Evolutionary conservation across 2,329 filamentous ascomycete species (phyloP).

Genomic region (Fusarium palustre): DNA sequence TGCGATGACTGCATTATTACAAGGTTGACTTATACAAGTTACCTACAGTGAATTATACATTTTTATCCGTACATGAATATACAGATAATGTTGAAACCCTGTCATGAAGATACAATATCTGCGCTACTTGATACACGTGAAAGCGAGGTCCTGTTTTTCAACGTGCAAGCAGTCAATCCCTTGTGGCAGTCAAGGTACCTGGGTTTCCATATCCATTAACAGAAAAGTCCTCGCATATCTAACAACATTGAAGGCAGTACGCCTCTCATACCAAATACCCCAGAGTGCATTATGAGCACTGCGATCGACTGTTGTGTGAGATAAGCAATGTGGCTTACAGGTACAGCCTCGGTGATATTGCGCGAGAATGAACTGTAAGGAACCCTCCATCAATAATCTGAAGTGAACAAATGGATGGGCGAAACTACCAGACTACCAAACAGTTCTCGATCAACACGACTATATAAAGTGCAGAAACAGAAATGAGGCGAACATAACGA

Average conservation of each 20-base stretch:
- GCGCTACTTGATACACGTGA: not conserved
- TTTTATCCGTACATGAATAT: not conserved
- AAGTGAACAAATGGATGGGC: not conserved
- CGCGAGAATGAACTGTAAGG: not conserved
- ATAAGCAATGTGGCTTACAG: slow-evolving; percentile 13
- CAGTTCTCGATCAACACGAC: not conserved
- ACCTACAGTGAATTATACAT: slow-evolving; percentile 4
- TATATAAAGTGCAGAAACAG: slow-evolving; percentile 8
- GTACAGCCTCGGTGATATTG: not conserved
- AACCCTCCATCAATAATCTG: not conserved
- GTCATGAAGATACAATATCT: not conserved
- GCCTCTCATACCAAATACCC: not conserved
- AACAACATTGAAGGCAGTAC: not conserved
- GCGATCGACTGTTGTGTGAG: not conserved
- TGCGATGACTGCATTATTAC: slow-evolving; percentile 3
- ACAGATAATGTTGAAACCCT: no score
- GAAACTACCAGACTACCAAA: not conserved
- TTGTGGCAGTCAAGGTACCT: not conserved
- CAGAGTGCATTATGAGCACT: not conserved
- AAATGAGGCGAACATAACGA: slow-evolving; percentile 20
- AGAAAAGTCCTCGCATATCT: not conserved
- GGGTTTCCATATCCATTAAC: not conserved
- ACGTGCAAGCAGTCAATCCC: not conserved
- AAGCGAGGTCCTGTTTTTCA: not conserved
- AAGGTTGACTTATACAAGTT: slow-evolving; percentile 13